Percentiles rank a stretch among this genome's conserved stretches.
phyloP scores from a whole-genome alignment of 805 yeast genomes.

The Kazachstania africana region DNA sequence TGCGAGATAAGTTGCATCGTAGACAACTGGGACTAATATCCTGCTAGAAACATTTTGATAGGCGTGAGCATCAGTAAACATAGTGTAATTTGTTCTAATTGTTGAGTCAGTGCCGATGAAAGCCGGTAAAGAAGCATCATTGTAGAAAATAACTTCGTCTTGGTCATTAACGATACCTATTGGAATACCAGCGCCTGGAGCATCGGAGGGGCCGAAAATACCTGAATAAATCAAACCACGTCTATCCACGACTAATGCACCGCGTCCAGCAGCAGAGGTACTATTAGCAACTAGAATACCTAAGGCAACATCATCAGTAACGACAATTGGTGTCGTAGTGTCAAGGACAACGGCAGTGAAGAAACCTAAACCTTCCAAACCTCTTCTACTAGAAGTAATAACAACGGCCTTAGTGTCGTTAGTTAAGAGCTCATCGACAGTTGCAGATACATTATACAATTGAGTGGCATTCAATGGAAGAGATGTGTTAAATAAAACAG shows the following conservation, averaged over 20 bases:
- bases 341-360: conserved; percentile 15
- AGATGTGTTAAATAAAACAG: conserved; percentile 11
- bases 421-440: conserved; percentile 5
- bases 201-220: conserved; percentile 12
- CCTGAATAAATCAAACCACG: conserved; percentile 16
- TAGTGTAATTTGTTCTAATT: conserved; percentile 11
- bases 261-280: conserved; percentile 11
- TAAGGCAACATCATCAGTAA: conserved; percentile 11
- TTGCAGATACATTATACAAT: conserved; percentile 11
- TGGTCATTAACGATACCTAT: conserved; percentile 15
- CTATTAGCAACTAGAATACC: conserved; percentile 15
- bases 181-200: conserved; percentile 9
- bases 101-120: conserved; percentile 11
- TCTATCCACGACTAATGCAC: conserved; percentile 14
- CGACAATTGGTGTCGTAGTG: conserved; percentile 16
- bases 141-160: conserved; percentile 16
- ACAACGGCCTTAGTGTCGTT: conserved; percentile 12
- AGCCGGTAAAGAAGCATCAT: conserved; percentile 14
- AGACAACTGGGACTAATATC: conserved; percentile 19
- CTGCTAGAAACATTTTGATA: conserved; percentile 2
- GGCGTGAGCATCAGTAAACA: conserved; percentile 12
- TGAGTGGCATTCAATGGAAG: conserved; percentile 15
- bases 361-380: conserved; percentile 20
- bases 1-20: conserved; percentile 15
- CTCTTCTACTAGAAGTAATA: conserved; percentile 10